phyloP scores from a whole-genome alignment of 129 eudicot species.

The Escallonia rubra region DNA sequence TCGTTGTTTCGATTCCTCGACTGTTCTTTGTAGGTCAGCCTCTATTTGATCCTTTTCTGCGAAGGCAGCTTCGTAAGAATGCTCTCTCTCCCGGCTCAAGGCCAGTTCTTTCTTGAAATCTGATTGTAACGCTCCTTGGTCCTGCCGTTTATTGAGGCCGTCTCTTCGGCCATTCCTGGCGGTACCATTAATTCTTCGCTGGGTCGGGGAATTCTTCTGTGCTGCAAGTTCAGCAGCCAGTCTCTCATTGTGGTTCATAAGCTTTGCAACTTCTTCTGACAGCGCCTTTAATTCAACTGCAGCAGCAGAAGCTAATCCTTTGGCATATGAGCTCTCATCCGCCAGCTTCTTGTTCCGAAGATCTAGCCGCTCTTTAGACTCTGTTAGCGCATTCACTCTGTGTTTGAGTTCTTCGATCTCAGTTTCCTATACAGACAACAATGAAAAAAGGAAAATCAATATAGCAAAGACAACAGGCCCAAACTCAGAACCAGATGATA shows the following conservation, averaged over 20 bases:
- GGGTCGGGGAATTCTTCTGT: conserved; percentile 57
- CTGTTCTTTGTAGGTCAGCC: conserved; percentile 54
- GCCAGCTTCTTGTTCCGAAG: conserved; percentile 73
- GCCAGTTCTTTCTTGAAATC: conserved; percentile 82
- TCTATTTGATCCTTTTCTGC: conserved; percentile 69
- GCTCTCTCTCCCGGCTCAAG: conserved; percentile 70
- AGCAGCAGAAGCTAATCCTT: conserved; percentile 97
- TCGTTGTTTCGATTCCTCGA: conserved; percentile 81
- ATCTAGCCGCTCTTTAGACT: conserved; percentile 63
- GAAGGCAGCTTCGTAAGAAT: conserved; percentile 65
- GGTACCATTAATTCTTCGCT: conserved; percentile 36
- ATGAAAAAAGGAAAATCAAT: too few species aligned
- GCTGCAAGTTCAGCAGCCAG: conserved; percentile 58
- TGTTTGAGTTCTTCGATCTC: conserved; percentile 63
- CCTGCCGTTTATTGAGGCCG: conserved; percentile 43
- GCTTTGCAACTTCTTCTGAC: conserved; percentile 93
- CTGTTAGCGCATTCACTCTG: conserved; percentile 51
- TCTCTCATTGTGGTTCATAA: conserved; percentile 87
- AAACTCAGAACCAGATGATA: too few species aligned
- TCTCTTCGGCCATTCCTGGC: conserved; percentile 65
- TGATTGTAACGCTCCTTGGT: conserved; percentile 35
- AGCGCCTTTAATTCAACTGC: conserved; percentile 93
- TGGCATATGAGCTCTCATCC: conserved; percentile 93
- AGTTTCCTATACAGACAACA: conserved; percentile 27
- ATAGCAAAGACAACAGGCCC: too few species aligned